Percentiles rank a stretch among this genome's conserved stretches.
Evolutionary conservation across 768 basidiomycete genomes (phyloP).

Genomic region (Cyclocybe cylindracea): DNA sequence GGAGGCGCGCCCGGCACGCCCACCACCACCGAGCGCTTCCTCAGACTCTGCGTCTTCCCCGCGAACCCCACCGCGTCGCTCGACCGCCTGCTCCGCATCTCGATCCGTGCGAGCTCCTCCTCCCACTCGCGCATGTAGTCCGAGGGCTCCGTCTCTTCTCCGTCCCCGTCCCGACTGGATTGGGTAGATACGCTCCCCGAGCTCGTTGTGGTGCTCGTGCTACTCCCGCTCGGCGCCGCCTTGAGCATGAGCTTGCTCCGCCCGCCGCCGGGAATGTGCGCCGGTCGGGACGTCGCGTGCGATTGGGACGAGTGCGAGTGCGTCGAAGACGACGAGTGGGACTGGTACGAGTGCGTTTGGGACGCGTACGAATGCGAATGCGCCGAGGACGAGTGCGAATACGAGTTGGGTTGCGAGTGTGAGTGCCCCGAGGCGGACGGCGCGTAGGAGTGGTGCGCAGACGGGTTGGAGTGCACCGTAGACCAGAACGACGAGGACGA

Average conservation of each 20-base stretch:
- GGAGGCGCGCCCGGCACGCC: neutral
- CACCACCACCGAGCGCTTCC: slow-evolving; percentile 26
- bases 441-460: too few species aligned
- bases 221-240: slow-evolving; percentile 33
- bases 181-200: slow-evolving; percentile 13
- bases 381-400: too few species aligned
- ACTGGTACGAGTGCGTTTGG: too few species aligned
- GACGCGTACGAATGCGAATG: too few species aligned
- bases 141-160: slow-evolving; percentile 23
- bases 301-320: too few species aligned
- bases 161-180: slow-evolving; percentile 4
- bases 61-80: slow-evolving; percentile 50
- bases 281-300: too few species aligned
- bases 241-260: slow-evolving; percentile 24
- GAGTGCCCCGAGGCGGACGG: too few species aligned
- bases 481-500: too few species aligned
- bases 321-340: too few species aligned
- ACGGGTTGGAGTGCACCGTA: too few species aligned
- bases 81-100: slow-evolving; percentile 55
- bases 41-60: slow-evolving; percentile 23
- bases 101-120: slow-evolving; percentile 72
- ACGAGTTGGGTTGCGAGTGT: too few species aligned
- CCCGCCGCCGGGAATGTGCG: too few species aligned
- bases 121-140: slow-evolving; percentile 71
- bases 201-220: slow-evolving; percentile 16